Percentiles rank a stretch among this genome's conserved stretches.
Conservation (phyloP, 208 protist species). For the Porcisia deanei region DNA sequence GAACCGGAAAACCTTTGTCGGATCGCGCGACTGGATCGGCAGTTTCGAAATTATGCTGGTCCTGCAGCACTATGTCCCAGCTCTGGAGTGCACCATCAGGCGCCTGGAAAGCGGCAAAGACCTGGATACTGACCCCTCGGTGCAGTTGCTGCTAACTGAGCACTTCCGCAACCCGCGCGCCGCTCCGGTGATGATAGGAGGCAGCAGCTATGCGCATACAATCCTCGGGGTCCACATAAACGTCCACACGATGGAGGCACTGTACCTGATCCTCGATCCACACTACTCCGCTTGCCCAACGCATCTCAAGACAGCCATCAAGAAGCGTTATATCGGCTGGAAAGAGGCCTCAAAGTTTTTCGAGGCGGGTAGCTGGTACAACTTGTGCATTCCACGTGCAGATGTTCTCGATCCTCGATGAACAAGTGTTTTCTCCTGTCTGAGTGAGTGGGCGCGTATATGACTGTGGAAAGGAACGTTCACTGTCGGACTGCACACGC, state of each 20-base stretch:
- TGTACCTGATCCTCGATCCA: constrained; percentile 93
- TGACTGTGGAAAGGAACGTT: too few relatives aligned
- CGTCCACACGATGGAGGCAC: constrained; percentile 72
- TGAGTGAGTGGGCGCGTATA: background rate
- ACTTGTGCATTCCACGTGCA: constrained; percentile 91
- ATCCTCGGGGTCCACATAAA: constrained; percentile 93
- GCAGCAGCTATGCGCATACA: constrained; percentile 95
- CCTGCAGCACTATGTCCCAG: constrained; percentile 76
- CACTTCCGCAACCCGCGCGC: constrained; percentile 87
- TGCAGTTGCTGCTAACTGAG: constrained; percentile 66
- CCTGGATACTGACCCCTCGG: constrained; percentile 67
- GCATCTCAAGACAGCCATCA: constrained; percentile 67
- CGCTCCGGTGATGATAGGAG: constrained; percentile 95
- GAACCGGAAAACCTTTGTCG: constrained; percentile 77
- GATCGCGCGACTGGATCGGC: constrained; percentile 95
- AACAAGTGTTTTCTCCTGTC: background rate
- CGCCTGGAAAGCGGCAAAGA: constrained; percentile 83
- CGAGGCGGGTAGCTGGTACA: constrained; percentile 90
- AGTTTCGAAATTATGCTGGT: constrained; percentile 93
- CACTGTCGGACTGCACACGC: too few relatives aligned
- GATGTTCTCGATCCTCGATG: constrained; percentile 66
- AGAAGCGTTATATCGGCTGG: constrained; percentile 93
- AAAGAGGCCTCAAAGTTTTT: constrained; percentile 86
- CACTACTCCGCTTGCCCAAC: constrained; percentile 92
- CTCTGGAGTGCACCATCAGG: constrained; percentile 85